Evolutionary conservation across 257 asterid genomes (phyloP).

Genomic region (Plectranthus barbatus): DNA sequence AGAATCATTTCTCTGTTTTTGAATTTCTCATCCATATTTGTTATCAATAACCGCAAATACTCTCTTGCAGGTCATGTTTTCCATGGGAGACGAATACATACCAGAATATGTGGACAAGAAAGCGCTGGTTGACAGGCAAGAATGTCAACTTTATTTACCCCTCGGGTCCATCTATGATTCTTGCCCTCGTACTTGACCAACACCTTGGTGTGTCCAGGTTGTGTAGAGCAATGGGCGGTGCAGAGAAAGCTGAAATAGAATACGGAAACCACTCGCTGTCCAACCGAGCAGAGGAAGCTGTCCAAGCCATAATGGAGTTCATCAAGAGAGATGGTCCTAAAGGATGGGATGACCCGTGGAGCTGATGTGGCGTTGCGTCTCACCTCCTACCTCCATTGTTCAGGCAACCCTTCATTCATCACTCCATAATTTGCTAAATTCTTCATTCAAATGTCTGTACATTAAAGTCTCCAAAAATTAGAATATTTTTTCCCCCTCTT

Average conservation of each 20-base stretch:
- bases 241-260: conserved; percentile 80
- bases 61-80: conserved; percentile 61
- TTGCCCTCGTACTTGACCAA: neutral
- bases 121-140: conserved; percentile 75
- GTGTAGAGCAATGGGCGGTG: conserved; percentile 75
- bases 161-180: neutral
- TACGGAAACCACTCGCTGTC: conserved; percentile 79
- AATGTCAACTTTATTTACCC: neutral
- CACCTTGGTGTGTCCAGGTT: conserved; percentile 32
- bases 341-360: conserved; percentile 98
- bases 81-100: conserved; percentile 84
- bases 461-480: conserved; percentile 3
- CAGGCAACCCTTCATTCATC: neutral
- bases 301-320: conserved; percentile 62
- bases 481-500: neutral
- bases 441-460: conserved; percentile 6
- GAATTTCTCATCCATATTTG: neutral
- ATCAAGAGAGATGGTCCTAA: conserved; percentile 80
- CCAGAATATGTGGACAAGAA: conserved; percentile 94
- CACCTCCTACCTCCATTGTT: neutral
- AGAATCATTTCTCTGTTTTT: neutral
- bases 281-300: conserved; percentile 70
- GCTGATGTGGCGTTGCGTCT: conserved; percentile 18
- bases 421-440: neutral
- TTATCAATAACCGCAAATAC: neutral